phyloP scores from a whole-genome alignment of 805 yeast genomes.

The Yamadazyma takamatsuzukensis region DNA sequence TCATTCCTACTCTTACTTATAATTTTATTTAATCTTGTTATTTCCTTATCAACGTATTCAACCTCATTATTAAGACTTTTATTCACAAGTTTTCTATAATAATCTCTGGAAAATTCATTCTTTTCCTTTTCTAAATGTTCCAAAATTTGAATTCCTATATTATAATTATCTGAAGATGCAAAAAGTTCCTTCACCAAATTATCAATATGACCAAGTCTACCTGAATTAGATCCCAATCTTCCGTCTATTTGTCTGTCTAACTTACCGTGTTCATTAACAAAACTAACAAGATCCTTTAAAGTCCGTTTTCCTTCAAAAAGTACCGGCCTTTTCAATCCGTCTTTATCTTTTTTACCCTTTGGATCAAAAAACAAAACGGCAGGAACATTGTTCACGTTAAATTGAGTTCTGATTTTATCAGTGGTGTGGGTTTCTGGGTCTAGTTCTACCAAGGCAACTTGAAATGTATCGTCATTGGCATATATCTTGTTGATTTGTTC shows the following conservation, averaged over 20 bases:
- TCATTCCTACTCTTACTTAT: slow-evolving; percentile 30
- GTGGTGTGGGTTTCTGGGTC: slow-evolving; percentile 46
- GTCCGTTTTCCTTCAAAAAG: slow-evolving; percentile 23
- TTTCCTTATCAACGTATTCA: slow-evolving; percentile 43
- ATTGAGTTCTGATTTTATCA: slow-evolving; percentile 36
- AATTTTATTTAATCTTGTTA: slow-evolving; percentile 41
- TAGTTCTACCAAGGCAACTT: slow-evolving; percentile 10
- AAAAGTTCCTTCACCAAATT: slow-evolving; percentile 6
- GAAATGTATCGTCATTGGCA: slow-evolving; percentile 27
- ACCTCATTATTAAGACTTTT: slow-evolving; percentile 43
- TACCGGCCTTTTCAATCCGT: slow-evolving; percentile 19
- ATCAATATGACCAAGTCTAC: slow-evolving; percentile 14
- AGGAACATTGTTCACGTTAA: slow-evolving; percentile 48
- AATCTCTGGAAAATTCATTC: slow-evolving; percentile 14
- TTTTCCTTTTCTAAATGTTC: slow-evolving; percentile 3
- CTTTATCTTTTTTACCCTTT: slow-evolving; percentile 11
- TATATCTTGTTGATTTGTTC: slow-evolving; percentile 42
- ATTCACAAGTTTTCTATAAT: slow-evolving; percentile 47
- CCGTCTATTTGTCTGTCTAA: slow-evolving; percentile 31
- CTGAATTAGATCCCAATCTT: slow-evolving; percentile 27
- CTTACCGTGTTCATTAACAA: slow-evolving; percentile 26
- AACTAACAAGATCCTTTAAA: slow-evolving; percentile 18
- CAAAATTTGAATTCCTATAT: slow-evolving; percentile 3
- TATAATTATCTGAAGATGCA: slow-evolving; percentile 12
- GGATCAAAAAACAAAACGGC: slow-evolving; percentile 49